phyloP scores from a whole-genome alignment of 129 eudicot species.

The Helichrysum umbraculigerum region DNA sequence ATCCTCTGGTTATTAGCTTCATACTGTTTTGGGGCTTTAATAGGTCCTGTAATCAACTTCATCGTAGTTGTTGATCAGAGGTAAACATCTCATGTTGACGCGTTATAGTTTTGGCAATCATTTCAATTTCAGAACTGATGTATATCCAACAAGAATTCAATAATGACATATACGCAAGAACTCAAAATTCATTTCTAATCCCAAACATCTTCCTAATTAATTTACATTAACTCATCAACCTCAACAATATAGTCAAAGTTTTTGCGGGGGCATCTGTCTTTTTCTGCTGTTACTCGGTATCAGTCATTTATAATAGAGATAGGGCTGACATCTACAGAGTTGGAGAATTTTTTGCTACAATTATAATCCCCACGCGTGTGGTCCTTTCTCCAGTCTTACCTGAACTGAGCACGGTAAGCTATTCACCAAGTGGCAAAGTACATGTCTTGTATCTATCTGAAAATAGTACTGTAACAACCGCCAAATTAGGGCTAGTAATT shows the following conservation, averaged over 20 bases:
- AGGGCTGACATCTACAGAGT: neutral
- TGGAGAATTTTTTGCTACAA: no score
- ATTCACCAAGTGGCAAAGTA: no score
- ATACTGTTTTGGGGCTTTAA: neutral
- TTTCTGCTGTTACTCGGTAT: neutral
- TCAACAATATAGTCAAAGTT: neutral
- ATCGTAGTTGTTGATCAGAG: neutral
- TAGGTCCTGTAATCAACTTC: neutral
- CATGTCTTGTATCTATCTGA: no score
- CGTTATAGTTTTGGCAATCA: no score
- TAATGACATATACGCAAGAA: no score
- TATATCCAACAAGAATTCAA: no score
- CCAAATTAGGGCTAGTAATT: no score
- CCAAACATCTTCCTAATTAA: neutral
- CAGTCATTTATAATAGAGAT: neutral
- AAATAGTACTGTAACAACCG: no score
- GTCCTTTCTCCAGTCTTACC: no score
- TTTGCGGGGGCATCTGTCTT: neutral
- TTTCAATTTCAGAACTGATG: no score
- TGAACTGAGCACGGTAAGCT: no score
- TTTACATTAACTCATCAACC: neutral
- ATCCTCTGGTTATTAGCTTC: neutral
- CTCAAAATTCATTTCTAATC: neutral
- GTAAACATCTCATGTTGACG: neutral
- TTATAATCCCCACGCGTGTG: no score